Conservation (phyloP, 257 asterid species). For the Cynanchum wilfordii region DNA sequence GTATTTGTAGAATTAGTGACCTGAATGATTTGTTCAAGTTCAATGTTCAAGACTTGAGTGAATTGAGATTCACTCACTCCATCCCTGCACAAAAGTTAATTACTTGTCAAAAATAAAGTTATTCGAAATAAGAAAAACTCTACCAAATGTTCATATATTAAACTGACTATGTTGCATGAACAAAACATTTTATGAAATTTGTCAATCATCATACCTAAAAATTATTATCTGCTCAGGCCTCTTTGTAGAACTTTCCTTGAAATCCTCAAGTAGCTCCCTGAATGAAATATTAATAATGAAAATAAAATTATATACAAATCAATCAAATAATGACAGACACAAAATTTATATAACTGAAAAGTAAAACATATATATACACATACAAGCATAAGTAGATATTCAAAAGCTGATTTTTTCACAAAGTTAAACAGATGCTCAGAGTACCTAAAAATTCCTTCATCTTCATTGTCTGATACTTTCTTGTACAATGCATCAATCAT, state of each 20-base stretch:
- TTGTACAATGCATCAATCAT: slow-evolving; percentile 55
- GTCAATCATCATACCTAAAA: slow-evolving; percentile 42
- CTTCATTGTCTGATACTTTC: slow-evolving; percentile 31
- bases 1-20: slow-evolving; percentile 19
- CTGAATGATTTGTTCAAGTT: slow-evolving; percentile 62
- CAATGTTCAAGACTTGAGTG: slow-evolving; percentile 62
- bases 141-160: too few relatives aligned
- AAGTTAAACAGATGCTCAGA: not conserved
- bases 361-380: not conserved
- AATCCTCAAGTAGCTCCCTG: slow-evolving; percentile 58
- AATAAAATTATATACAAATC: too few relatives aligned
- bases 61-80: slow-evolving; percentile 80
- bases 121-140: not conserved
- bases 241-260: slow-evolving; percentile 32
- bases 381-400: not conserved
- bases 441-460: slow-evolving; percentile 62
- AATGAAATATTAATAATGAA: slow-evolving; percentile 18
- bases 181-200: too few relatives aligned
- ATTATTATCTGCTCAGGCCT: slow-evolving; percentile 61
- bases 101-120: not conserved
- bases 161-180: too few relatives aligned
- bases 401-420: not conserved
- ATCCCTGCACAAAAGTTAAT: slow-evolving; percentile 38
- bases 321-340: not conserved
- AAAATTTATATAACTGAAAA: not conserved